Base-by-base conservation (phyloP, 129 eudicot species). In the Silybum marianum region DNA sequence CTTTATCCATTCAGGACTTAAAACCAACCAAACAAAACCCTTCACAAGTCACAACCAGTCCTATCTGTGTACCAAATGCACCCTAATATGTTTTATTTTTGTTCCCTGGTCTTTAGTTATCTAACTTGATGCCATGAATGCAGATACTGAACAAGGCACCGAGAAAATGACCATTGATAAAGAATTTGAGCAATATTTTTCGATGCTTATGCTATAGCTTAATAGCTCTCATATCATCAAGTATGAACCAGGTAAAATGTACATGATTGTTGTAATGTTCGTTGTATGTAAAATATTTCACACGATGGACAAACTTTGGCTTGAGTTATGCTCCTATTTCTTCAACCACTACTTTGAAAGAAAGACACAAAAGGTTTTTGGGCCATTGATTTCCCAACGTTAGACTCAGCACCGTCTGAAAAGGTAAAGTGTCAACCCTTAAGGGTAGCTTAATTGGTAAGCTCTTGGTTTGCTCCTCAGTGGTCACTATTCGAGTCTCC, bases 161-260 rank as follows among this genome's bases (percentile, higher is more conserved):
- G 81, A 82, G 85, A 86, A 88, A 60, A 84, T 86, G 80, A 94
- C 97, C 30, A 94, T 94, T 84, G 98, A 94, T 78, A 88, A 91
- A 82, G 98, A 94, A 85, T 94, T 94, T 75, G 97, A 94, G 84
- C 90, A 90, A 78, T 94, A 94, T 86, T 91, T 94, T 84, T 94
- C 98, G 23, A 84, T n/a, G 72, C 95, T 94, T 85, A 90, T 94
- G 95, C 83, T 91, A 83, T 94, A 84, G 82, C 28, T 8, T 81
- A 90, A 83, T 94, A 84, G 82, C 28, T 8, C 44, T 28, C 30
- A 28, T 54, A 73, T 38, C 3, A 69, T 69, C 51, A 42, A 32
- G 51, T 75, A 30, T 24, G 73, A 77, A 38, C 67, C 39, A 11
- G n/a, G 51, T 16, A 58, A 30, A 77, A 65, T 40, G 40, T 67